Evolutionary conservation across 2,329 filamentous ascomycete species (phyloP).

Genomic region (Botrytis aclada): DNA sequence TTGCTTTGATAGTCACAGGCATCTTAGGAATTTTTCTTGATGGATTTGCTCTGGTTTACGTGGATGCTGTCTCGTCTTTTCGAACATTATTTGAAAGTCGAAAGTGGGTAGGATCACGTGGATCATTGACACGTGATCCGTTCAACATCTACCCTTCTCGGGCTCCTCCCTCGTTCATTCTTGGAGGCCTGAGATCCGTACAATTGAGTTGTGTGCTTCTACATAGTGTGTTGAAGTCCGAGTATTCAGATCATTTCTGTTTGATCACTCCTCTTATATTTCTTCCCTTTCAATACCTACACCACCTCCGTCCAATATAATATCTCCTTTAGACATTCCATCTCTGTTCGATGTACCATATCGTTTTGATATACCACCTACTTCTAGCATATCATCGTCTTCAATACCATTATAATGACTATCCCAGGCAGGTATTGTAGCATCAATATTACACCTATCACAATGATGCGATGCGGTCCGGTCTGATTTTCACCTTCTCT

Average conservation of each 20-base stretch:
- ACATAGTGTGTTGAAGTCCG: background rate
- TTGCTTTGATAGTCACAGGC: slow-evolving; percentile 25
- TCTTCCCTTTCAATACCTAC: background rate
- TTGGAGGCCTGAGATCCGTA: background rate
- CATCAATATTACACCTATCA: background rate
- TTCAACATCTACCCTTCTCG: background rate
- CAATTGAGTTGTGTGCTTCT: background rate
- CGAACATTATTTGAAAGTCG: background rate
- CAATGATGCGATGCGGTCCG: background rate
- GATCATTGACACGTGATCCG: rapidly evolving
- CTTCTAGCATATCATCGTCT: background rate
- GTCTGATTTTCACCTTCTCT: background rate
- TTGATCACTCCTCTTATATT: rapidly evolving
- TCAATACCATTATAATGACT: background rate
- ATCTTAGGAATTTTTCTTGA: slow-evolving; percentile 19
- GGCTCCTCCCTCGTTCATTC: background rate
- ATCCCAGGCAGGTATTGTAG: background rate
- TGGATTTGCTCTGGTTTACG: background rate
- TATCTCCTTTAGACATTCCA: background rate
- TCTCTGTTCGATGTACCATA: background rate
- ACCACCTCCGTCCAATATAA: background rate
- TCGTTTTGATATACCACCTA: background rate
- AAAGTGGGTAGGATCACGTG: background rate
- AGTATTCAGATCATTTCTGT: background rate
- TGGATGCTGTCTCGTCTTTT: background rate